Conservation (phyloP, 2,329 filamentous ascomycete genomes). For the Onygenales sp. region DNA sequence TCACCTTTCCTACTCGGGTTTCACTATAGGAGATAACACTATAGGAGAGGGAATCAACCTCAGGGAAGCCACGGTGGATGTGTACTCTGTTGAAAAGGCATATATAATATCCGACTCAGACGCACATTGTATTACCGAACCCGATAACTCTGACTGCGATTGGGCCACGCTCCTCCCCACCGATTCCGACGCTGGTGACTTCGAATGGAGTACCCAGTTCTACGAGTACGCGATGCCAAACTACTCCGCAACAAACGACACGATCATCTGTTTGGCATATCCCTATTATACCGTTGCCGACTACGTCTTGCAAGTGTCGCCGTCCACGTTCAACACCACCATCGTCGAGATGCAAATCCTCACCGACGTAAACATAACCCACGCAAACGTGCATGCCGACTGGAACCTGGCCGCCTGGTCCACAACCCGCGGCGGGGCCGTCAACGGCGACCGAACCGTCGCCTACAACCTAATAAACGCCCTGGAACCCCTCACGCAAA, state of each 20-base stretch:
- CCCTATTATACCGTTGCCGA: background rate
- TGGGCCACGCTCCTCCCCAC: background rate
- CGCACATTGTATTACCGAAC: background rate
- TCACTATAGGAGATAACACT: background rate
- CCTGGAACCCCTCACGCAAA: background rate
- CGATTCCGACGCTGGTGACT: background rate
- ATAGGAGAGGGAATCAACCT: background rate
- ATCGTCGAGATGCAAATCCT: conserved; percentile 9
- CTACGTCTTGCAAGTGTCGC: conserved; percentile 16
- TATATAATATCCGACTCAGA: background rate
- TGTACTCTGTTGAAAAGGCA: background rate
- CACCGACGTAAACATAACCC: background rate
- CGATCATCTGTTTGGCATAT: background rate
- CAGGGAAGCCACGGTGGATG: background rate
- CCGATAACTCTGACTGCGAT: background rate
- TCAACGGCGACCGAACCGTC: background rate
- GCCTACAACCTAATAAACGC: background rate
- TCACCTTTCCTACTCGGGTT: background rate
- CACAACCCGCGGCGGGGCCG: conserved; percentile 2
- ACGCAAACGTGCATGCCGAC: conserved; percentile 13
- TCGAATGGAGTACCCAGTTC: background rate
- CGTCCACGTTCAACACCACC: conserved; percentile 11
- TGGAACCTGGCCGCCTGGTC: conserved; percentile 21
- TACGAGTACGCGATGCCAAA: background rate
- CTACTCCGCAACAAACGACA: background rate